phyloP scores from a whole-genome alignment of 495 filamentous ascomycete genomes.

The Podospora bellae-mahoneyi region DNA sequence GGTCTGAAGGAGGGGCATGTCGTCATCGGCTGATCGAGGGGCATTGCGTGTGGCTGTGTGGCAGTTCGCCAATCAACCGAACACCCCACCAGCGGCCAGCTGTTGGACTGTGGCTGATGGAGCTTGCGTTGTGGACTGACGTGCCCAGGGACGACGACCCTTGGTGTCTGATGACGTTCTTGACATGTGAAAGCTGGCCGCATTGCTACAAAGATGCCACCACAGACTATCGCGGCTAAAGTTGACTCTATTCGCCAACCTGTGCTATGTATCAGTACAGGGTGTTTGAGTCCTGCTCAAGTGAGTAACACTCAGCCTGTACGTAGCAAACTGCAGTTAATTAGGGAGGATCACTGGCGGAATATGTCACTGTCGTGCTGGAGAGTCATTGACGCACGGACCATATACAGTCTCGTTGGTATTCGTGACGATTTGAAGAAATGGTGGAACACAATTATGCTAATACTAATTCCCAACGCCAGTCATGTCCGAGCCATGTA shows the following conservation, averaged over 20 bases:
- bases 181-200: constrained; percentile 18
- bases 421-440: neutral
- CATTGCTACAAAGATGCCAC: neutral
- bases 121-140: neutral
- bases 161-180: neutral
- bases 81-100: neutral
- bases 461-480: neutral
- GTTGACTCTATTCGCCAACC: too few species aligned
- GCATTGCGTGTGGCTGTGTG: constrained; percentile 13
- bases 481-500: neutral
- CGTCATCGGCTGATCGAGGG: constrained; percentile 30
- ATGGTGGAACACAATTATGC: neutral
- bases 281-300: too few species aligned
- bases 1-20: constrained; percentile 23
- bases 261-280: too few species aligned
- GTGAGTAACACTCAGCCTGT: too few species aligned
- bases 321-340: too few species aligned
- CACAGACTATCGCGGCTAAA: neutral
- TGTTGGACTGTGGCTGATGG: neutral
- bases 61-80: neutral
- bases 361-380: too few species aligned
- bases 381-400: neutral
- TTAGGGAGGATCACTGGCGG: too few species aligned
- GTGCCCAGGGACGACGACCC: neutral
- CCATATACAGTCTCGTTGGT: neutral